Percentiles rank a stretch among this genome's conserved stretches.
Evolutionary conservation across 768 basidiomycete species (phyloP).

Genomic region (Lyophyllum shimeji): DNA sequence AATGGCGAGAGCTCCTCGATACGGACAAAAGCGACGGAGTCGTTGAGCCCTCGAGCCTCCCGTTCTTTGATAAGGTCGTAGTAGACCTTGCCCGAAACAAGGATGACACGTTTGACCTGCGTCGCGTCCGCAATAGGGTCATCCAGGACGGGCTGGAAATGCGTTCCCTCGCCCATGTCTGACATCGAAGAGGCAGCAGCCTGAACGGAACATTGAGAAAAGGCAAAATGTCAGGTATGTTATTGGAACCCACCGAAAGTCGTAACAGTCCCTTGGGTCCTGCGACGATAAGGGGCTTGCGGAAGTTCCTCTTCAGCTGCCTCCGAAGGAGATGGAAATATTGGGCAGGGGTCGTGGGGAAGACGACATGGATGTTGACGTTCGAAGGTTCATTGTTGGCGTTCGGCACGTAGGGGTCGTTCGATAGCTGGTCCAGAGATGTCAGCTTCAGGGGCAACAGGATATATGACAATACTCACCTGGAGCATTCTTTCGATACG

Average conservation of each 20-base stretch:
- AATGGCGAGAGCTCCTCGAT: conserved; percentile 88
- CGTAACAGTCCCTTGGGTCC: conserved; percentile 84
- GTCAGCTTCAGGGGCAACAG: background rate
- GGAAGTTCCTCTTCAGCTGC: conserved; percentile 81
- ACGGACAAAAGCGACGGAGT: conserved; percentile 67
- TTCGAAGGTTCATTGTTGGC: conserved; percentile 38
- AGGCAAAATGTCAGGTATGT: background rate
- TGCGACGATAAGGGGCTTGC: conserved; percentile 84
- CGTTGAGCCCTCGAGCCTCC: conserved; percentile 43
- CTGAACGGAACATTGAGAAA: conserved; percentile 33
- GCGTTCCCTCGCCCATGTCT: conserved; percentile 58
- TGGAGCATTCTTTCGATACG: conserved; percentile 91
- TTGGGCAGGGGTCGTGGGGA: conserved; percentile 87
- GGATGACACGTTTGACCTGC: conserved; percentile 60
- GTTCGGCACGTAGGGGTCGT: conserved; percentile 52
- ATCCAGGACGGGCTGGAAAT: conserved; percentile 67
- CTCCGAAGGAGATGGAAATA: conserved; percentile 92
- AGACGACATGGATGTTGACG: conserved; percentile 83
- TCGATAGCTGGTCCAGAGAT: conserved; percentile 62
- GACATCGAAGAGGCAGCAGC: conserved; percentile 68
- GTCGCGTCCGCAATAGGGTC: conserved; percentile 41
- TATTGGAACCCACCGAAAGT: conserved; percentile 53
- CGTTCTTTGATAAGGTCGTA: conserved; percentile 83
- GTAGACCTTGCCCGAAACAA: conserved; percentile 84
- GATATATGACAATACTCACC: conserved; percentile 35